phyloP scores from a whole-genome alignment of 345 rosid genomes.

The Salix udensis region DNA sequence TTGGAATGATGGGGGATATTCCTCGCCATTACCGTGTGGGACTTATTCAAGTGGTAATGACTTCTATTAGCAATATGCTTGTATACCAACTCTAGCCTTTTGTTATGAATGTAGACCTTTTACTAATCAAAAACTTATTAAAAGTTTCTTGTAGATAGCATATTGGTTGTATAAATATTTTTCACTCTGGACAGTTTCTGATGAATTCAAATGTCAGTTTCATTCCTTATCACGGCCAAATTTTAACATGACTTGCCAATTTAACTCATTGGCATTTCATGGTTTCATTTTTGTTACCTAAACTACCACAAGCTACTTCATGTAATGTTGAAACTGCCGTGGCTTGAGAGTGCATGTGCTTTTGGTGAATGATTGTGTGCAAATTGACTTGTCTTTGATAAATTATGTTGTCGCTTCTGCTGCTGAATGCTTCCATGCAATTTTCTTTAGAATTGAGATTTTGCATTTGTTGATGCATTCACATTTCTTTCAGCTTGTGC shows the following conservation, averaged over 20 bases:
- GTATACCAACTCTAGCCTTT: background rate
- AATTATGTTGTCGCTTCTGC: background rate
- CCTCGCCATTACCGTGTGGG: constrained; percentile 95
- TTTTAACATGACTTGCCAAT: background rate
- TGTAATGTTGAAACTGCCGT: background rate
- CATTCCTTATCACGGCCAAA: background rate
- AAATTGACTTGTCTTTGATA: background rate
- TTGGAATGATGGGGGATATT: constrained; percentile 97
- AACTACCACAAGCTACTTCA: background rate
- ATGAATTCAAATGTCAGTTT: background rate
- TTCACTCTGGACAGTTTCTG: background rate
- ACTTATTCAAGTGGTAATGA: constrained; percentile 84
- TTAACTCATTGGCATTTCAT: background rate
- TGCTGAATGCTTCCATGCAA: constrained; percentile 16
- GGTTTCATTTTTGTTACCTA: background rate
- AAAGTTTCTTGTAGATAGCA: background rate
- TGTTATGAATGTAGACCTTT: background rate
- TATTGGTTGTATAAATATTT: background rate
- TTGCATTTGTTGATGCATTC: constrained; percentile 31
- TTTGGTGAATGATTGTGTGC: constrained; percentile 13
- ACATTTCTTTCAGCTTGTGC: constrained; percentile 79
- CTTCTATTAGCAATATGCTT: background rate
- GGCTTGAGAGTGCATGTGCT: background rate
- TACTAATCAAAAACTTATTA: background rate
- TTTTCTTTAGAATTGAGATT: constrained; percentile 10